Base-by-base conservation (phyloP, 2,329 filamentous ascomycete genomes). In the Periglandula ipomoeae region DNA sequence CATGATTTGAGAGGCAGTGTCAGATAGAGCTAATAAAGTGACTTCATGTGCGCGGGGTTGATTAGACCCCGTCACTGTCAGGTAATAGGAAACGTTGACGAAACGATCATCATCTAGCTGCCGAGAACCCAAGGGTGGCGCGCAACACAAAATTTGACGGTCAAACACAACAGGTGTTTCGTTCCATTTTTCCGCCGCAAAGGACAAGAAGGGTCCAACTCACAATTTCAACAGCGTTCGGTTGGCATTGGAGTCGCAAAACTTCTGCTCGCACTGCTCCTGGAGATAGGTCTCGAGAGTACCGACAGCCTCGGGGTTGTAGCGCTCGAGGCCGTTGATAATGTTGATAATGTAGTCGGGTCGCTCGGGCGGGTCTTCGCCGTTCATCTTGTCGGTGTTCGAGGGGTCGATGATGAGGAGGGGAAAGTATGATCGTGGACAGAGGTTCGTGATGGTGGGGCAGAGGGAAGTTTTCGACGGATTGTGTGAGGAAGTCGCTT, bases 11-110 rank as follows among this genome's bases (percentile, higher is more conserved):
- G 17, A 50, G 46, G 53, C 57, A 55, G 52, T 63, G 51, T 90
- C 85, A 89, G 85, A 84, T 81, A 83, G 74, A 84, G 77, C 79
- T 84, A 84, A 83, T 52, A 50, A 34, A 52, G 41, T 58, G 53
- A 53, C 56, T 58, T 56, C 55, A 54, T 11, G 23, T 49, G 49
- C 40, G 51, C 34, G 27, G 32, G 52, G 42, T 39, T 26, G 42
- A 45, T 49, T 70, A 67, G 73, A 74, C 72, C 70, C 30, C 68
- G 65, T 72, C 66, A 70, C 71, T 69, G 70, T 94, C 89, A 87
- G 88, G 81, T 95, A 95, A 95, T 95, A 95, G 88, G 87, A 94
- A 95, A 95, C 89, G 88, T 94, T 85, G 70, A 81, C 72, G n/a
- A 72, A 58, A 69, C 76, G 73, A 68, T 89, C 87, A 90, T 94